Base-by-base conservation (phyloP, 257 asterid genomes). In the Leonotis leonurus region DNA sequence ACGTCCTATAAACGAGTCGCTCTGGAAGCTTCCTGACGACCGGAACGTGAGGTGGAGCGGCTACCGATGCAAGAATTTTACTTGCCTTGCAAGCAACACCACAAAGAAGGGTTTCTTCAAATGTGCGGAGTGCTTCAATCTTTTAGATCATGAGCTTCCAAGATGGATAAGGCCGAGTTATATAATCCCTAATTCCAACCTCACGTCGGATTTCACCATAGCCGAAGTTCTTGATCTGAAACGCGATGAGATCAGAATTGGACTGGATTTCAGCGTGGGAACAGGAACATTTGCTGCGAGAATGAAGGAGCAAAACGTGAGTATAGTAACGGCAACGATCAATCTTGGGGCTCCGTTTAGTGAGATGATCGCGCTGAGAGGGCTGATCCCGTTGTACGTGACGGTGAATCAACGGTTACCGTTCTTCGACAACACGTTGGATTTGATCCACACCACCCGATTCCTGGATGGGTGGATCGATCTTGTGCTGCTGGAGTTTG, bases 401-500 rank as follows among this genome's bases (percentile, higher is more conserved):
- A 81, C 89, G 0, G 71, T 83, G 29, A 83, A 83, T 52, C 90
- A 87, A 60, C 49, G 93, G 69, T 75, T 82, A 0, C 95, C 95
- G 0, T 87, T 87, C 77, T 82, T 80, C 20, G 93, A 87, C 25
- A 84, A 84, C 64, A 80, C 93, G 1, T 37, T 84, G 40, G 88
- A 87, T 60, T 58, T 87, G 77, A 77, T 84, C 33, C 93, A 84
- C 74, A 77, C 88, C 3, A 87, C 86, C 0, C 67, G 90, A 62
- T 82, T 84, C 60, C 74, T 87, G 3, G 86, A 82, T 26, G 93
- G 93, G 0, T 87, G 94, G 93, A 82, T 82, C 10, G 88, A 85
- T 32, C 73, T 80, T 0, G 82, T 75, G 67, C 60, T 85, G 51
- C 70, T 84, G 59, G 94, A 79, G 33, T 87, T 87, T 22, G 58